Evolutionary conservation across 2,329 filamentous ascomycete genomes (phyloP).

Genomic region (Colletotrichum lentis): DNA sequence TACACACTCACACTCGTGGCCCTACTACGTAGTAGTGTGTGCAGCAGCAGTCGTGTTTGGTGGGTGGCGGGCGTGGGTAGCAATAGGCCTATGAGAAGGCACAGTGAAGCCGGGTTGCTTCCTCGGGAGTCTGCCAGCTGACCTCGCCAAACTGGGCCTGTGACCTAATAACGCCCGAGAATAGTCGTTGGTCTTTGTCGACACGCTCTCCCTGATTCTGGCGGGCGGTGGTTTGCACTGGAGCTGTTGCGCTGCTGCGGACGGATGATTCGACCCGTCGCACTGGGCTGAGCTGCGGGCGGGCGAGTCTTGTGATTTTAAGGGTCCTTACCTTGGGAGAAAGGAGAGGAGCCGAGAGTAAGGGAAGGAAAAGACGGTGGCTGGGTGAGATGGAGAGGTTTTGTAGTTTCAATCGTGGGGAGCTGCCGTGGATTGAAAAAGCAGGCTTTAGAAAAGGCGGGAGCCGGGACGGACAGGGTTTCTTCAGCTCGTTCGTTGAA

Average conservation of each 20-base stretch:
- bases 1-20: background rate
- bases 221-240: background rate
- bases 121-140: slow-evolving; percentile 30
- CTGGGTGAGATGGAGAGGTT: slow-evolving; percentile 27
- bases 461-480: slow-evolving; percentile 32
- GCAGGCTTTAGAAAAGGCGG: slow-evolving; percentile 30
- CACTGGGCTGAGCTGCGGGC: background rate
- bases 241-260: slow-evolving; percentile 3
- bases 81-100: slow-evolving; percentile 30
- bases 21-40: slow-evolving; percentile 30
- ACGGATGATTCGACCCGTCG: background rate
- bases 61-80: slow-evolving; percentile 25
- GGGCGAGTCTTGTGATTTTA: slow-evolving; percentile 11
- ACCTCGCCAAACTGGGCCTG: slow-evolving; percentile 31
- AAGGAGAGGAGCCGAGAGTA: background rate
- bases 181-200: slow-evolving; percentile 16
- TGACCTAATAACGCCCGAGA: slow-evolving; percentile 25
- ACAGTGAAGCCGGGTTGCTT: slow-evolving; percentile 13
- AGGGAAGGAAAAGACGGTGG: slow-evolving; percentile 1
- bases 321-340: slow-evolving; percentile 25
- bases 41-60: slow-evolving; percentile 25
- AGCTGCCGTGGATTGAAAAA: slow-evolving; percentile 22
- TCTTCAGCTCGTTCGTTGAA: background rate
- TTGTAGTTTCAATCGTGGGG: slow-evolving; percentile 33
- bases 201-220: slow-evolving; percentile 4